Evolutionary conservation across 73 alveolate species (phyloP).

Genomic region (Paramecium sonneborni): DNA sequence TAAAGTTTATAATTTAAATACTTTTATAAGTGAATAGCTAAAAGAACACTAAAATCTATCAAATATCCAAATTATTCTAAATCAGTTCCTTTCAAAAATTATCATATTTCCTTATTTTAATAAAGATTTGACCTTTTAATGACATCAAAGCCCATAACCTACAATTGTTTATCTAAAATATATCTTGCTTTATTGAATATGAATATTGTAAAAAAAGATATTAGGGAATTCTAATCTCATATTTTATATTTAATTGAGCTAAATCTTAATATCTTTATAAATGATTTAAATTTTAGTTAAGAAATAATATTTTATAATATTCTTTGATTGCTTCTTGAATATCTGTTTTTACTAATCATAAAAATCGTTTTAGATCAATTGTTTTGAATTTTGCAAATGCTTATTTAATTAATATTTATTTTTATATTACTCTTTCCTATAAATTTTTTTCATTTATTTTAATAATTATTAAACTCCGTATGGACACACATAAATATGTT

Average conservation of each 20-base stretch:
- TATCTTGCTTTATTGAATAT: not conserved
- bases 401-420: not conserved
- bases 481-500: not conserved
- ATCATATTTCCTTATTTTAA: not conserved
- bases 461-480: not conserved
- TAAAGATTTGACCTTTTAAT: not conserved
- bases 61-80: not conserved
- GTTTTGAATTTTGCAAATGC: not conserved
- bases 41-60: not conserved
- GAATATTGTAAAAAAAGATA: not conserved
- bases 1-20: not conserved
- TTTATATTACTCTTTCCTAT: not conserved
- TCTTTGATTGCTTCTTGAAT: not conserved
- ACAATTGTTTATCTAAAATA: not conserved
- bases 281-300: not conserved
- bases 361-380: no score
- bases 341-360: not conserved
- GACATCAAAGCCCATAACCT: not conserved
- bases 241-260: not conserved
- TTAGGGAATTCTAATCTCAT: not conserved
- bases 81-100: not conserved
- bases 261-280: not conserved
- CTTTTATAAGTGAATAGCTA: not conserved
- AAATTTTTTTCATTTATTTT: not conserved
- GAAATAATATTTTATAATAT: conserved; percentile 23